Evolutionary conservation across 2,329 filamentous ascomycete genomes (phyloP), one percentile per base, ranked within the genome.

Genomic region (Aspergillus luchuensis): DNA sequence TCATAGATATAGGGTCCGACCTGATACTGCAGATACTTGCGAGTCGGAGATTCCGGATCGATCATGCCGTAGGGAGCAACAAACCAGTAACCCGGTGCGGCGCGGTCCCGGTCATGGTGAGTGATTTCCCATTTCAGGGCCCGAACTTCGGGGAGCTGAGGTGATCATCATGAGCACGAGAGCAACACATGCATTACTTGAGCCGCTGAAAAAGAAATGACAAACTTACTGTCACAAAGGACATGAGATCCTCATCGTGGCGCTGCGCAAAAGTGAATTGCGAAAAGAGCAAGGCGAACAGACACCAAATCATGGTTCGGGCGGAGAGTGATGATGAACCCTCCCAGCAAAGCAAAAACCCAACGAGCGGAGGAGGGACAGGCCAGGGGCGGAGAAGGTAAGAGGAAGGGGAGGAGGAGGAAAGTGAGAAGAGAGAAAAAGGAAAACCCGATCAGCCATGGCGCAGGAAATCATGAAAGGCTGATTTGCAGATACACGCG

Each of bases 1-100:
- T 82, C 81, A 66, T 82, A 82, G 56, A 82, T 82, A 67, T 82
- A 79, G n/a, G 80, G 77, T 4, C 80, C 79, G 17, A 77, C 73
- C 67, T 82, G 80, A 63, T 76, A 70, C 61, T 78, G 79, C 48
- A 78, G 72, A 55, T 67, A 73, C 30, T 67, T 45, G 11, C 64
- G 70, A 8, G 64, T 66, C 10, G 67, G 62, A 7, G 53, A 21
- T 56, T 73, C 71, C 7, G 71, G 69, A 3, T 60, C 66, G 17
- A 72, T 71, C 49, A 68, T 64, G 13, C 71, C 57, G 66, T 82
- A 82, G 1, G 81, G 81, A 28, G 79, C 77, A 54, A 82, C 73
- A 64, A 82, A 82, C 66, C 81, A 79, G 69, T 82, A 82, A 19
- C 81, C 81, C 1, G 80, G 79, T 4, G 70, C 71, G 10, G 71